These are phyloP conservation scores for Sicyos baderoa DNA, from an alignment of 306 rosid species.

Conservation along the genomic window DNA sequence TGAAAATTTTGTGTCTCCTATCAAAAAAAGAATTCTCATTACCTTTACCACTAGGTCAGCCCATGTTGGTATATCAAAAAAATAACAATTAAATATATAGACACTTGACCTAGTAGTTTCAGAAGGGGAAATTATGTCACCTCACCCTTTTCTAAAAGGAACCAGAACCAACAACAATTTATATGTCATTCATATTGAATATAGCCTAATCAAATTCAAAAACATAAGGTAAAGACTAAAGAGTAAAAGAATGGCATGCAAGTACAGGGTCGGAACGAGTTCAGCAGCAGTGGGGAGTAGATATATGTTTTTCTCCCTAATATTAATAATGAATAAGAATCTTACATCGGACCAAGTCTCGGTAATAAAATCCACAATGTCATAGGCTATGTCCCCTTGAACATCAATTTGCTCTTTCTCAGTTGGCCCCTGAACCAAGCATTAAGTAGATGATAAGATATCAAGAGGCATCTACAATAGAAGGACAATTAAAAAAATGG, in stretches of 20 bases:
- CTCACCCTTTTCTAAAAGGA: neutral
- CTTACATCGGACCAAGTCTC: slow-evolving; percentile 94
- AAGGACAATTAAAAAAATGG: slow-evolving; percentile 8
- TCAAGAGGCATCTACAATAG: slow-evolving; percentile 16
- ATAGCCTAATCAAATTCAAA: neutral
- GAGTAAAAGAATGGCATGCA: neutral
- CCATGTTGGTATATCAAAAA: too few species aligned
- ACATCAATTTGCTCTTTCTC: slow-evolving; percentile 99
- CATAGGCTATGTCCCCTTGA: slow-evolving; percentile 94
- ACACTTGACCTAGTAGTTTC: neutral
- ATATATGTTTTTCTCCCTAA: neutral
- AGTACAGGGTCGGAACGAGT: neutral
- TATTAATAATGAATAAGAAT: slow-evolving; percentile 16
- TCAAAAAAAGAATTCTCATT: too few species aligned
- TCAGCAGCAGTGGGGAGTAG: slow-evolving; percentile 1
- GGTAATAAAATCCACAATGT: slow-evolving; percentile 86
- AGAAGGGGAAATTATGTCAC: neutral
- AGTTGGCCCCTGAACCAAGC: slow-evolving; percentile 86
- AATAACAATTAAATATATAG: too few species aligned
- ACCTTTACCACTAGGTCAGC: too few species aligned
- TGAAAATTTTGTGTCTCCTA: too few species aligned
- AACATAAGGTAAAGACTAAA: neutral
- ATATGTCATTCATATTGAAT: neutral
- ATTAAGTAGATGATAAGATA: slow-evolving; percentile 22
- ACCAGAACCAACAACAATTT: neutral